Base-by-base conservation (phyloP, 345 rosid genomes). In the Limnanthes douglasii region DNA sequence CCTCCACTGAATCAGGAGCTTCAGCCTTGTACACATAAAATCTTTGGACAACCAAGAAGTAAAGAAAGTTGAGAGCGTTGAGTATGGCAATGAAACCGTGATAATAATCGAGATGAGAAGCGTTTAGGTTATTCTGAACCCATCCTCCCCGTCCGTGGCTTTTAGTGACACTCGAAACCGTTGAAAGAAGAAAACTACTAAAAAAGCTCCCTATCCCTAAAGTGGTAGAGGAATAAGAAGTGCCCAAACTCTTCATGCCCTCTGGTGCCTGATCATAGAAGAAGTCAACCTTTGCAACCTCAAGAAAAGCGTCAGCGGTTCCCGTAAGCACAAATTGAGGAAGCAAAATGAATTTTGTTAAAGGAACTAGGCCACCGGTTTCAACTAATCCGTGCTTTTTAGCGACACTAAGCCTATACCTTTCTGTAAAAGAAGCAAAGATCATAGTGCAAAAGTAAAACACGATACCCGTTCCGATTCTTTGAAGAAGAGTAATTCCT, bases 221-320 rank as follows among this genome's bases (percentile, higher is more conserved):
- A 51, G 75, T 73, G 12, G 46, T 70, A 0, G 70, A 53, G 33
- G 73, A 78, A 41, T 73, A 78, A 0, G 94, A 66, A 5, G 97
- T 66, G 13, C 97, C 88, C 0, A 86, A 56, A 34, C 94, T 73
- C 36, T 86, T 81, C 97, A 78, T 75, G 18, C 72, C 70, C 33
- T 72, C 65, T 0, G 97, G 92, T 5, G 92, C 84, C 32, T 86
- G 97, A 33, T 81, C 92, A 18, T 81, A 86, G 81, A 86, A 86
- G 23, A 78, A 81, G 38, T 81, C 93, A 11, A 82, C 22, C 67
- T 86, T 86, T 0, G 97, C 85, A 5, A 75, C 79, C 43, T 78
- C 93, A 8, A 54, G 38, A 4, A 86, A 78, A 2, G 66, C 17
- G 59, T 86, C 94, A n/a, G 94, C 75, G 0, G 78, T 50, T 12